phyloP scores from a whole-genome alignment of 441 rosid genomes.

The Erodium texanum region DNA sequence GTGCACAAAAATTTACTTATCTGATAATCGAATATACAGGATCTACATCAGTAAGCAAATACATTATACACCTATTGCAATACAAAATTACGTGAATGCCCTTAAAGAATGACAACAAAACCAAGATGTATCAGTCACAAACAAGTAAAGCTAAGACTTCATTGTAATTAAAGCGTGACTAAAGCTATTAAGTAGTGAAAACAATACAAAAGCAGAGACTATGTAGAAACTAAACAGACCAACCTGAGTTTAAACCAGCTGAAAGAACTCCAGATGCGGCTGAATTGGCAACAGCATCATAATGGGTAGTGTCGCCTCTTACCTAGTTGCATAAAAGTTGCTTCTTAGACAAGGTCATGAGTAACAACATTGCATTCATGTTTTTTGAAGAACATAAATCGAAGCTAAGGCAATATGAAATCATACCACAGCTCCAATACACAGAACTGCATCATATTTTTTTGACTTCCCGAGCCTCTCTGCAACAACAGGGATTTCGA shows the following conservation, averaged over 20 bases:
- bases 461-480: conserved; percentile 66
- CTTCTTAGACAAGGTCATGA: conserved; percentile 9
- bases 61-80: background rate
- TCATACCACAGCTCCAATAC: conserved; percentile 97
- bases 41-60: background rate
- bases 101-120: background rate
- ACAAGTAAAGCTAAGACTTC: background rate
- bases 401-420: no score
- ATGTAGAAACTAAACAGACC: conserved; percentile 6
- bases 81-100: background rate
- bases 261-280: conserved; percentile 95
- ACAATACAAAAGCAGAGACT: background rate
- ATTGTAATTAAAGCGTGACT: background rate
- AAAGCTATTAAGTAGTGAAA: background rate
- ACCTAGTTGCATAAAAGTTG: conserved; percentile 37
- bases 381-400: no score
- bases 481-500: conserved; percentile 81
- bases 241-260: conserved; percentile 86
- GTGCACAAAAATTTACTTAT: no score
- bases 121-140: background rate
- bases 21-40: background rate
- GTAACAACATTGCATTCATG: background rate
- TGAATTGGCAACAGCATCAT: conserved; percentile 93
- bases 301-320: conserved; percentile 91
- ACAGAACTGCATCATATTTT: conserved; percentile 61